Conservation (phyloP, 805 yeast species). For the Candida glaebosa region DNA sequence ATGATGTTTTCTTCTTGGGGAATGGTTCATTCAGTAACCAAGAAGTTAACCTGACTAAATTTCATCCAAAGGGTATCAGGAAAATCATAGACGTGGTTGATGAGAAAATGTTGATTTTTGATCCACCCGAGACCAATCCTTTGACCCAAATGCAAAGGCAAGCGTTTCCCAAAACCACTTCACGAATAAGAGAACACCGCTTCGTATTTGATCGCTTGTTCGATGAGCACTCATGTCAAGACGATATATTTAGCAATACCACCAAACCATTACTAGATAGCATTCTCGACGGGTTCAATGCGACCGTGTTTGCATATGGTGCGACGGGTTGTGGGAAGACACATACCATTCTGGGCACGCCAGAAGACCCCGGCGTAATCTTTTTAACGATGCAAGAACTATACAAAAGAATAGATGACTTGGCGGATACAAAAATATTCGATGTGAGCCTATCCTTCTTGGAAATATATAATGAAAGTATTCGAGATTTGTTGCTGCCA, state of each 20-base stretch:
- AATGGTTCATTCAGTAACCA: conserved; percentile 45
- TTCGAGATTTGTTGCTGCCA: conserved; percentile 73
- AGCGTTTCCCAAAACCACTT: conserved; percentile 36
- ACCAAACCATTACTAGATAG: conserved; percentile 70
- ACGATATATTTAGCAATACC: conserved; percentile 62
- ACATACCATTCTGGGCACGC: conserved; percentile 78
- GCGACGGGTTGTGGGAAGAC: conserved; percentile 99
- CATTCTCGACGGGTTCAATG: conserved; percentile 80
- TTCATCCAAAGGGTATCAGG: conserved; percentile 51
- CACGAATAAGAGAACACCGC: conserved; percentile 65
- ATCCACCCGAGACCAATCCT: conserved; percentile 75
- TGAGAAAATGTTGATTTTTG: conserved; percentile 81
- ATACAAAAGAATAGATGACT: conserved; percentile 55
- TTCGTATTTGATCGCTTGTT: conserved; percentile 82
- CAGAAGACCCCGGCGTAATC: conserved; percentile 73
- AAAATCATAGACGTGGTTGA: conserved; percentile 77
- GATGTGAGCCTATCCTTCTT: conserved; percentile 70
- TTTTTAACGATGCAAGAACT: conserved; percentile 76
- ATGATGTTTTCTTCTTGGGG: conserved; percentile 44
- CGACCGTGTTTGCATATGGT: conserved; percentile 94
- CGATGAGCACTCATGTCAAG: conserved; percentile 62
- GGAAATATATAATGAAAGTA: conserved; percentile 89
- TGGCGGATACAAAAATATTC: conserved; percentile 51
- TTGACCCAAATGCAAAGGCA: conserved; percentile 45
- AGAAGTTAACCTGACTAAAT: conserved; percentile 13